Evolutionary conservation across 306 rosid species (phyloP), one percentile per base, ranked within the genome.

Genomic region (Sindora glabra): DNA sequence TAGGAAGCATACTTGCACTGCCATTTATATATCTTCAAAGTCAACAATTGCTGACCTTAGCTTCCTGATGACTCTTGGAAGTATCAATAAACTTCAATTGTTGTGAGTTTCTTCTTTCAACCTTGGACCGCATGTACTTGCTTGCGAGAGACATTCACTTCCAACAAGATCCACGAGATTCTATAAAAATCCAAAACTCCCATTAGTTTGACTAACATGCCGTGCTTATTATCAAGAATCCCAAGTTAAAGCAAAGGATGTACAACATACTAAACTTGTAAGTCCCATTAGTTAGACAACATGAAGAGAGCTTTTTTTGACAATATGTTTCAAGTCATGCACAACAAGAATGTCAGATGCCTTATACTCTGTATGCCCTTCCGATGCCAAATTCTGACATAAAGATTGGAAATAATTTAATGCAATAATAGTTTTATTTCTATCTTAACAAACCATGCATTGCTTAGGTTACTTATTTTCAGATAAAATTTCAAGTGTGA

Each of bases 131-230:
- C 70, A 80, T 57, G 96, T 83, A 67, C 81, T 76, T 51, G 89
- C 68, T 78, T 92, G 98, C 34, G 96, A 86, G 54, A 78, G 83
- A 36, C 95, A 96, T 50, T 92, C 99, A 74, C 99, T 92, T 78
- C 99, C 96, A 67, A 96, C 95, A 57, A 92, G 94, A 75, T 92
- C 98, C 74, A 92, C 98, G 62, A 92, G 82, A 69, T 86, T 83
- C 98, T 92, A 77, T 71, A 71, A 46, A 49, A 29, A 51, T 44
- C 8, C 38, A 22, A 39, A 52, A n/a, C 14, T 50, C 51, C 36
- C 34, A 30, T 71, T 57, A 82, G 49, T 47, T 41, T 56, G 67
- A 68, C 56, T 57, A 46, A 8, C 56, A n/a, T 62, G 19, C n/a
- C n/a, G n/a, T n/a, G 49, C 48, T 59, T 41, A 9, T n/a, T 22